Percentiles rank a stretch among this genome's conserved stretches.
Evolutionary conservation across 164 flowering plant species (phyloP).

Genomic region (Pachysandra terminalis): DNA sequence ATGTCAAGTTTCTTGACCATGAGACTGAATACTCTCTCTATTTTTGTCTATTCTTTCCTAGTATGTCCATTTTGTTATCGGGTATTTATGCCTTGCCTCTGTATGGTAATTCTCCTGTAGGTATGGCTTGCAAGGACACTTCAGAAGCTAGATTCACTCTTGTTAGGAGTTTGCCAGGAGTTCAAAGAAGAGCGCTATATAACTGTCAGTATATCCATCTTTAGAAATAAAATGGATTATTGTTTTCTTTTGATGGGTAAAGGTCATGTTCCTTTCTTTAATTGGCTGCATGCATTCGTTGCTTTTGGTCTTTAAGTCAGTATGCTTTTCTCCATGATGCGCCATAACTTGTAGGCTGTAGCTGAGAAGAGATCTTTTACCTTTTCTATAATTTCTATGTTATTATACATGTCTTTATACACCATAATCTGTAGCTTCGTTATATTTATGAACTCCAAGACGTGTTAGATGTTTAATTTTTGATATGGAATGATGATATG

Average conservation of each 20-base stretch:
- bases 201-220: constrained; percentile 51
- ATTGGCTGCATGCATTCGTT: neutral
- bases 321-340: neutral
- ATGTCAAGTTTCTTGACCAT: constrained; percentile 2
- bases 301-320: neutral
- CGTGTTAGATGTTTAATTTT: too few relatives aligned
- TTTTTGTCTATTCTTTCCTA: neutral
- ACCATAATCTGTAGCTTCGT: too few relatives aligned
- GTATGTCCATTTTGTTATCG: neutral
- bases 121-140: constrained; percentile 92
- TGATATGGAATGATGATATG: too few relatives aligned
- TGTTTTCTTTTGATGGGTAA: too few relatives aligned
- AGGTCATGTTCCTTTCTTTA: too few relatives aligned
- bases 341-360: too few relatives aligned
- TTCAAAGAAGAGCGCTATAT: constrained; percentile 75
- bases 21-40: neutral
- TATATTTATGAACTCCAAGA: too few relatives aligned
- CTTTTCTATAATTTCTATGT: too few relatives aligned
- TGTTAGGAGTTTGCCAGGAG: constrained; percentile 89
- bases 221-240: constrained; percentile 6
- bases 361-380: too few relatives aligned
- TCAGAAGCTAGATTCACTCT: constrained; percentile 86
- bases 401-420: too few relatives aligned
- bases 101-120: constrained; percentile 40
- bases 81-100: neutral